These are phyloP conservation scores for Tulasnella sp. DNA, from an alignment of 768 basidiomycete genomes.

Conservation along the genomic window DNA sequence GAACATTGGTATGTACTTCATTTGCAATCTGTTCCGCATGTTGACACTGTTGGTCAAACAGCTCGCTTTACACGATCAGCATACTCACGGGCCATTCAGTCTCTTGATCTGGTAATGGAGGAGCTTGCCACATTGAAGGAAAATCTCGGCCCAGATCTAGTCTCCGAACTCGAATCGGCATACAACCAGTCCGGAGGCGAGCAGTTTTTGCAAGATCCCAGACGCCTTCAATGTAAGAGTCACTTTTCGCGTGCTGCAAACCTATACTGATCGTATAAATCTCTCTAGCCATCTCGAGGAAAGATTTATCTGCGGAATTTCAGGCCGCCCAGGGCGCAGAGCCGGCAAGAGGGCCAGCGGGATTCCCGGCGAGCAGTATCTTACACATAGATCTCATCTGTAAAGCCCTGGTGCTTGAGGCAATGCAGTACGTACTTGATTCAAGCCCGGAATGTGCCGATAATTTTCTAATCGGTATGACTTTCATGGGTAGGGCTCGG, in stretches of 20 bases:
- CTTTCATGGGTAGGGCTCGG: too few species aligned
- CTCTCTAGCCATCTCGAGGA: too few species aligned
- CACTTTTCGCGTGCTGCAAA: too few species aligned
- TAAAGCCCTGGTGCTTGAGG: not conserved
- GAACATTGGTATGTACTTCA: too few species aligned
- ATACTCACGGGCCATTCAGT: not conserved
- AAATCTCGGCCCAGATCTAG: not conserved
- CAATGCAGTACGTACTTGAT: not conserved
- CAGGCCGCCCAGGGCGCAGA: too few species aligned
- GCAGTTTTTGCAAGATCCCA: not conserved
- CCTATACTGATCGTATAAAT: not conserved
- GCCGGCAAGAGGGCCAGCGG: too few species aligned
- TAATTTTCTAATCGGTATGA: too few species aligned
- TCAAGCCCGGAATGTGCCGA: too few species aligned
- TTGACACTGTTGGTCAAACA: too few species aligned
- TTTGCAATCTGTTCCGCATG: too few species aligned
- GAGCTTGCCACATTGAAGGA: not conserved
- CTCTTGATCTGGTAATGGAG: not conserved
- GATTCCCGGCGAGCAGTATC: too few species aligned
- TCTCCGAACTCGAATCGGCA: not conserved
- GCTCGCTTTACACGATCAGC: not conserved
- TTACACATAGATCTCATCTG: not conserved
- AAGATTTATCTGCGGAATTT: not conserved
- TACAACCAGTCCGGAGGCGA: not conserved
- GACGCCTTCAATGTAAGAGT: not conserved